These are phyloP conservation scores for Fimicolochytrium jonesii DNA, from an alignment of 192 early-diverging fungal species.

Conservation along the genomic window DNA sequence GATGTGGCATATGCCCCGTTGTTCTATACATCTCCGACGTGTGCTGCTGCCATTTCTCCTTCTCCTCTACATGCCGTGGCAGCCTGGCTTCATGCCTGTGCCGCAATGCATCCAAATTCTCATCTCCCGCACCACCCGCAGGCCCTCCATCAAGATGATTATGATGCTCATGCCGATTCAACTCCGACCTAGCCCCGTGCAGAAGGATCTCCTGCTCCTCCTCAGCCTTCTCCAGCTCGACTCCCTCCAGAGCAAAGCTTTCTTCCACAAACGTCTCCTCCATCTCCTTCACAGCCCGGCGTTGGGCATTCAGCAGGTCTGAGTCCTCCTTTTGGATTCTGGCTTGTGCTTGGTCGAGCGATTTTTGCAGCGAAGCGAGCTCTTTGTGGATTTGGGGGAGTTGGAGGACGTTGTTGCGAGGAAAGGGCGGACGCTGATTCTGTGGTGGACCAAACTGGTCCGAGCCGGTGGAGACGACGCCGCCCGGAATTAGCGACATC, in stretches of 20 bases:
- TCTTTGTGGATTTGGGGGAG: constrained; percentile 30
- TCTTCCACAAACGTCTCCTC: constrained; percentile 9
- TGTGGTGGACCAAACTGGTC: no score
- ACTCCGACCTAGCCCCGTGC: constrained; percentile 1
- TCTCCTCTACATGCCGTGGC: background rate
- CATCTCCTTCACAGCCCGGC: constrained; percentile 9
- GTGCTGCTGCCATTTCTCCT: background rate
- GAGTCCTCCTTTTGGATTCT: constrained; percentile 3
- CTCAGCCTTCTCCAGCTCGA: constrained; percentile 9
- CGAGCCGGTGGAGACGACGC: no score
- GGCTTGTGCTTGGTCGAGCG: constrained; percentile 1
- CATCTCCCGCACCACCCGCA: background rate
- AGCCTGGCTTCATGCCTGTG: no score
- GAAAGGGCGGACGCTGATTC: background rate
- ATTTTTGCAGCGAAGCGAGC: constrained; percentile 17
- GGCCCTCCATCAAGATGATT: background rate
- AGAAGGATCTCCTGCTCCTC: constrained; percentile 9
- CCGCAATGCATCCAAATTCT: background rate
- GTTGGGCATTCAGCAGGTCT: background rate
- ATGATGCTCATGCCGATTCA: background rate
- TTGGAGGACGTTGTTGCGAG: constrained; percentile 23
- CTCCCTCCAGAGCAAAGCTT: background rate
- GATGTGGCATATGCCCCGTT: constrained; percentile 29
- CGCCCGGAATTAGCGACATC: no score
- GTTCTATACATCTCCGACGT: constrained; percentile 39